Base-by-base conservation (phyloP, 345 rosid genomes). In the Triadica sebifera region DNA sequence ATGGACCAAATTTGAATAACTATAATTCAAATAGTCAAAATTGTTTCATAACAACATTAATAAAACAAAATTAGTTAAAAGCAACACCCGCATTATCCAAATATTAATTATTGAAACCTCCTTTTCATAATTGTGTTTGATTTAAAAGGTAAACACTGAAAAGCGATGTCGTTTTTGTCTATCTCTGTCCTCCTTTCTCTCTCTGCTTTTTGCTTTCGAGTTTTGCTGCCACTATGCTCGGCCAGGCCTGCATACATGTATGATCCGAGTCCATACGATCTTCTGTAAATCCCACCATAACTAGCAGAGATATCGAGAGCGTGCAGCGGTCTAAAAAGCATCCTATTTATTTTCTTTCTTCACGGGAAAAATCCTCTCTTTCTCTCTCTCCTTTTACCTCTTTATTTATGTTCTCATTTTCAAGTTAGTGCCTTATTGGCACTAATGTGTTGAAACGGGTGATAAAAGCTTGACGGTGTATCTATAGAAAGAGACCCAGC, bases 281-380 rank as follows among this genome's bases (percentile, higher is more conserved):
- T 17, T 74, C 84, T 75, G 78, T 72, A 67, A 77, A 77, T 68
- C 71, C 43, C 22, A 15, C 20, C 22, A 37, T 8, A 15, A 62
- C 1, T 6, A 22, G 46, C 59, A n/a, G 12, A 65, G 16, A 43
- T 12, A 16, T 38, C 16, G 25, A 25, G 25, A 57, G 72, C 34
- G 67, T 78, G 81, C 81, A 78, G 62, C 74, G 78, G 74, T 57
- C 80, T 70, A 60, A 71, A 77, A 59, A 4, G 61, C 77, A 58
- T 50, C 67, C 15, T 12, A 67, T 70, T 78, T 87, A 86, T 79
- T 86, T 81, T 51, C 55, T 70, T 79, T 79, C 76, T 75, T 77
- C 82, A 71, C 82, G 79, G 38, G 80, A 79, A 72, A 65, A 37
- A 63, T 72, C 7, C 12, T 12, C 13, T 37, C 51, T 56, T 47